Evolutionary conservation across 345 rosid species (phyloP).

Genomic region (Gynandropsis gynandra): DNA sequence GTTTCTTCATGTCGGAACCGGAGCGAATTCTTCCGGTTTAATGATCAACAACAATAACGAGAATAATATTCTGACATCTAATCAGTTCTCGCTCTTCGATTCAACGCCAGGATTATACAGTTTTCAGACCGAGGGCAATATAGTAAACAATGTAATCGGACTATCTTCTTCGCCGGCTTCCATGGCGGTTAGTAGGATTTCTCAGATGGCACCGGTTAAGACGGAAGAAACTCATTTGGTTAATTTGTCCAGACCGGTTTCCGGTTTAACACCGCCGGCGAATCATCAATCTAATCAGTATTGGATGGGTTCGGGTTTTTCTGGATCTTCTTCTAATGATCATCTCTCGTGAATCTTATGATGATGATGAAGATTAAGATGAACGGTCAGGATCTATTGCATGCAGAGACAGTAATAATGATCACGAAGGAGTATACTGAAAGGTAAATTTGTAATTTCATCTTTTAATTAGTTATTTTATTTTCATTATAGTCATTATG

Average conservation of each 20-base stretch:
- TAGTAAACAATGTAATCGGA: conserved; percentile 6
- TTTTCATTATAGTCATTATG: too few relatives aligned
- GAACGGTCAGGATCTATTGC: conserved; percentile 2
- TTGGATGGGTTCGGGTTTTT: conserved; percentile 22
- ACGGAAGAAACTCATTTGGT: conserved; percentile 21
- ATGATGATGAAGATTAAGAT: not conserved
- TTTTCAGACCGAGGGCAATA: conserved; percentile 24
- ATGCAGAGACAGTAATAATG: conserved; percentile 14
- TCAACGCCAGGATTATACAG: conserved; percentile 26
- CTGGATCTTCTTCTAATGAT: conserved; percentile 23
- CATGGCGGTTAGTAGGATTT: conserved; percentile 17
- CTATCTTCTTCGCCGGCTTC: conserved; percentile 15
- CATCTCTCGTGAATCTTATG: conserved; percentile 20
- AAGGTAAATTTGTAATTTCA: conserved; percentile 14
- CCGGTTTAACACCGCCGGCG: conserved; percentile 17
- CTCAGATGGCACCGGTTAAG: conserved; percentile 23
- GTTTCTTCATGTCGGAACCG: conserved; percentile 16
- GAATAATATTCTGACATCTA: conserved; percentile 22
- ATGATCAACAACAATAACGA: conserved; percentile 21
- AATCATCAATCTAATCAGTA: conserved; percentile 28
- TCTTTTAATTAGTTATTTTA: conserved; percentile 18
- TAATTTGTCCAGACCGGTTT: conserved; percentile 20
- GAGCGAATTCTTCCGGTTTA: conserved; percentile 22
- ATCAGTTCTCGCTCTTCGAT: conserved; percentile 18
- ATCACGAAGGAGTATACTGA: not conserved